Conservation (phyloP, 306 rosid genomes). For the Rosa rugosa region DNA sequence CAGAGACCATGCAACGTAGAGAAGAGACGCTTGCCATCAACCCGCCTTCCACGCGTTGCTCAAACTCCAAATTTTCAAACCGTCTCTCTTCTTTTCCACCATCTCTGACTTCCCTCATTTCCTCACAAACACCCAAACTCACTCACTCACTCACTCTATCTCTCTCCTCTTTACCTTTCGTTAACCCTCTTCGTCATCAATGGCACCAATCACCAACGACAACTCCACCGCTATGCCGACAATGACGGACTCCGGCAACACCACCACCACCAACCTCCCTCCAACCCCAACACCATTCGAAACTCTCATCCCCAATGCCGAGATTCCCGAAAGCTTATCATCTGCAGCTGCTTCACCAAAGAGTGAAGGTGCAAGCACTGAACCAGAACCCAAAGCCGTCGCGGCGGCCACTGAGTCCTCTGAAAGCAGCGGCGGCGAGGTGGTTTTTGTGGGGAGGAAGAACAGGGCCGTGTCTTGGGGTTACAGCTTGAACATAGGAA, state of each 20-base stretch:
- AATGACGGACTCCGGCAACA: background rate
- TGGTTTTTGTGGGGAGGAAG: background rate
- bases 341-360: background rate
- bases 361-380: background rate
- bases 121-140: background rate
- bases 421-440: background rate
- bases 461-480: conserved; percentile 5
- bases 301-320: background rate
- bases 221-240: background rate
- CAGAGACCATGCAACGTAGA: background rate
- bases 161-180: background rate
- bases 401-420: background rate
- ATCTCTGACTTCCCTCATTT: background rate
- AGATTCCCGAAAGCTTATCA: background rate
- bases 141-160: background rate
- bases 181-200: background rate
- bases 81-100: background rate
- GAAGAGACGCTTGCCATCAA: background rate
- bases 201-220: background rate
- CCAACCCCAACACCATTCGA: background rate
- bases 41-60: background rate
- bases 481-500: background rate
- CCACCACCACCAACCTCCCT: background rate
- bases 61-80: background rate
- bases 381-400: background rate